Conservation (phyloP, 75 land plant genomes). For the Chamaecyparis obtusa region DNA sequence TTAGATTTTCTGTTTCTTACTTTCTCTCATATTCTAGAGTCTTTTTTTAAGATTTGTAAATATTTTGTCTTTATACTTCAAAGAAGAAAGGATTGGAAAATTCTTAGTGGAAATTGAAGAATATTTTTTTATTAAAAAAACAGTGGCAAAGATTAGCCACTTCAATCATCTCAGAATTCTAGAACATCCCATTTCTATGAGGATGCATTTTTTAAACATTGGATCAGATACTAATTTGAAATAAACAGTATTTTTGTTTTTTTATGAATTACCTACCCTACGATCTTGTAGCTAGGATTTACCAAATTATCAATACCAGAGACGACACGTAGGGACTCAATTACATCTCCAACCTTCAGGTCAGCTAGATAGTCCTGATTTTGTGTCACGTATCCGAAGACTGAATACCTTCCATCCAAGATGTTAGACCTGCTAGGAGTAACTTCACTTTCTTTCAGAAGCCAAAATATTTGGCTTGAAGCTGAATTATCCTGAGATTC, state of each 20-base stretch:
- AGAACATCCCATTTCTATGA: not conserved
- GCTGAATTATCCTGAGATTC: constrained; percentile 92
- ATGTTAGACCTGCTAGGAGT: constrained; percentile 95
- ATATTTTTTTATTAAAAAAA: not conserved
- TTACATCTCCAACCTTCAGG: constrained; percentile 96
- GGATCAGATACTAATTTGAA: not conserved
- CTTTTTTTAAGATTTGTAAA: too few relatives aligned
- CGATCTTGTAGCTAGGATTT: constrained; percentile 94
- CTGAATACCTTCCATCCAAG: constrained; percentile 90
- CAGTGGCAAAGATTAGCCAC: not conserved
- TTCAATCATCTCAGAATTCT: not conserved
- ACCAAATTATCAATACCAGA: constrained; percentile 92
- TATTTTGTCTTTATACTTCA: too few relatives aligned
- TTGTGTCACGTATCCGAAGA: constrained; percentile 93
- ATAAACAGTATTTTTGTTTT: not conserved
- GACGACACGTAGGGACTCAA: constrained; percentile 87
- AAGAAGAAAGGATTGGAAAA: too few relatives aligned
- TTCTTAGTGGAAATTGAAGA: too few relatives aligned
- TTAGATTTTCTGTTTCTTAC: too few relatives aligned
- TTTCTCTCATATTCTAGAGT: too few relatives aligned
- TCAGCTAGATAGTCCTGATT: constrained; percentile 87
- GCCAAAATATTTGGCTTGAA: constrained; percentile 98
- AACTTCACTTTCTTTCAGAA: constrained; percentile 89
- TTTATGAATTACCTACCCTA: constrained; percentile 39
- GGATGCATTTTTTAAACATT: not conserved